phyloP scores from a whole-genome alignment of 371 early-diverging fungal species.

The Gilbertella persicaria region DNA sequence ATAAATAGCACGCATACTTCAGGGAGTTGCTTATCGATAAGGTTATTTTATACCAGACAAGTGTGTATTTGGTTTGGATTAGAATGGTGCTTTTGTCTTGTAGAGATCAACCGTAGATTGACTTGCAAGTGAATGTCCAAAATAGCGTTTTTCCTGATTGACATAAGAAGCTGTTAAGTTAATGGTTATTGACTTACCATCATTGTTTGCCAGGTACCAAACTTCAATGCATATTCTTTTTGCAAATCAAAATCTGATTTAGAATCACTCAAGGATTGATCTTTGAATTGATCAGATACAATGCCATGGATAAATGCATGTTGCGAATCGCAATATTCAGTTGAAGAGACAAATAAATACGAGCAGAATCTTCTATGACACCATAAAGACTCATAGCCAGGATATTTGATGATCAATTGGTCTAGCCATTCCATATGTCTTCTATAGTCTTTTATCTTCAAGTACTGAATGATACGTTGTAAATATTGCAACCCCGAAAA shows the following conservation, averaged over 20 bases:
- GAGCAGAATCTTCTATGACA: conserved; percentile 56
- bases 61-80: too few relatives aligned
- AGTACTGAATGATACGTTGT: conserved; percentile 35
- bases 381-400: conserved; percentile 65
- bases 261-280: conserved; percentile 6
- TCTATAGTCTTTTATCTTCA: too few relatives aligned
- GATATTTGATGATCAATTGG: conserved; percentile 41
- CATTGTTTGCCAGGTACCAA: conserved; percentile 34
- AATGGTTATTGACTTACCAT: conserved; percentile 19
- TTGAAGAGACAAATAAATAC: neutral
- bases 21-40: too few relatives aligned
- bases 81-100: too few relatives aligned
- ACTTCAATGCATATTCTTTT: conserved; percentile 33
- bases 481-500: conserved; percentile 58
- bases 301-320: conserved; percentile 21
- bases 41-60: too few relatives aligned
- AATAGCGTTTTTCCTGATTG: too few relatives aligned
- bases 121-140: too few relatives aligned
- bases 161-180: neutral
- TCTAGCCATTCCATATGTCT: conserved; percentile 40
- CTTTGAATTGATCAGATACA: conserved; percentile 2
- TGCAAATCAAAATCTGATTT: conserved; percentile 6
- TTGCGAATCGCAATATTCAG: conserved; percentile 2
- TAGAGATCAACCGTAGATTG: too few relatives aligned
- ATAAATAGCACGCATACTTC: too few relatives aligned